Percentiles rank a stretch among this genome's conserved stretches.
Evolutionary conservation across 306 rosid species (phyloP).

Genomic region (Begonia loranthoides): DNA sequence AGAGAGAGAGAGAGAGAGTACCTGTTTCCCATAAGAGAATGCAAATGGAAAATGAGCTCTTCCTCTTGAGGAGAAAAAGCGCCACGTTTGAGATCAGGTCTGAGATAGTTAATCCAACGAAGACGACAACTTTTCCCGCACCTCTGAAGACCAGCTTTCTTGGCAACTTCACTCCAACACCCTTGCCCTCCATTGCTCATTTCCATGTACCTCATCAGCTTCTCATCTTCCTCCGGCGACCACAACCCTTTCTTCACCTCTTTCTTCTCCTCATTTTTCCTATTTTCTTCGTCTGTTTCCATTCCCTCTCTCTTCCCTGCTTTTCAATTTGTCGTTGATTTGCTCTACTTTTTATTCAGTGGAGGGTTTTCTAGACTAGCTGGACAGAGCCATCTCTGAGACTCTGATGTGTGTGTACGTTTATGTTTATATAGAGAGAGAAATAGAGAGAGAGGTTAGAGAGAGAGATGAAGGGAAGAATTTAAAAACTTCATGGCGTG

Average conservation of each 20-base stretch:
- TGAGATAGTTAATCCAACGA: conserved; percentile 91
- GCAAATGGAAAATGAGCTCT: conserved; percentile 75
- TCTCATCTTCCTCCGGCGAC: conserved; percentile 98
- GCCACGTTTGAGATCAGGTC: conserved; percentile 93
- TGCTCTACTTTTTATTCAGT: background rate
- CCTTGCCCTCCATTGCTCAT: conserved; percentile 58
- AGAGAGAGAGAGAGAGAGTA: conserved; percentile 12
- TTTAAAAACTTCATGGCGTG: conserved; percentile 54
- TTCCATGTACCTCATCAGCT: conserved; percentile 72
- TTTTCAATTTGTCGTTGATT: conserved; percentile 13
- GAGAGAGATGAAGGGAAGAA: conserved; percentile 2
- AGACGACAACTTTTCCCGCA: conserved; percentile 96
- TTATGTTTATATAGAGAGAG: background rate
- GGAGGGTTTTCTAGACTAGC: no score
- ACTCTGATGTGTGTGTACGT: conserved; percentile 1
- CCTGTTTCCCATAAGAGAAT: conserved; percentile 90
- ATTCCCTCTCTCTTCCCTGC: no score
- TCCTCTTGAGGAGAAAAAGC: conserved; percentile 83
- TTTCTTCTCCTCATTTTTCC: conserved; percentile 8
- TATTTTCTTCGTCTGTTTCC: conserved; percentile 9
- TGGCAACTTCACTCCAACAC: conserved; percentile 92
- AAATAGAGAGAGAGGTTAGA: conserved; percentile 8
- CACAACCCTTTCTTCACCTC: conserved; percentile 73
- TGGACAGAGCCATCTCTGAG: no score
- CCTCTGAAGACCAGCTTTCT: conserved; percentile 77